These are phyloP conservation scores for Epicoccum sorghinum DNA, from an alignment of 2,329 filamentous ascomycete species.

Conservation along the genomic window DNA sequence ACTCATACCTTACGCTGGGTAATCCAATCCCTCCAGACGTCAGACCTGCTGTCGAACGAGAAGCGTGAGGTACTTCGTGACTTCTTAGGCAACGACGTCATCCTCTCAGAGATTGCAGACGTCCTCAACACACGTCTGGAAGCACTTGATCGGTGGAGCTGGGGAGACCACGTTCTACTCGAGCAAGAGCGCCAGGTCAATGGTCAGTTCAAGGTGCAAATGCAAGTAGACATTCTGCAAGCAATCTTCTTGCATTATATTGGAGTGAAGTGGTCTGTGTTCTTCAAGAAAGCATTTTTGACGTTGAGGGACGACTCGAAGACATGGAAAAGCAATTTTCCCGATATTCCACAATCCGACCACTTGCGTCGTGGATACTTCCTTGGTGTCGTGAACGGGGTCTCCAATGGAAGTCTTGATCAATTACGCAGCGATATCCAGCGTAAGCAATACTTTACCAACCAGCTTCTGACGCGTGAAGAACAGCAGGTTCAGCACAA, in stretches of 20 bases:
- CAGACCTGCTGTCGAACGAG: constrained; percentile 53
- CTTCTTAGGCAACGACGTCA: constrained; percentile 40
- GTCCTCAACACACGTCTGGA: constrained; percentile 42
- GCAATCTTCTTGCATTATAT: constrained; percentile 44
- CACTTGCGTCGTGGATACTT: constrained; percentile 34
- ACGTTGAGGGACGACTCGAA: constrained; percentile 21
- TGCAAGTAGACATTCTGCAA: constrained; percentile 41
- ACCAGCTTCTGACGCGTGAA: constrained; percentile 34
- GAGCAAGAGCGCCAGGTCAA: constrained; percentile 40
- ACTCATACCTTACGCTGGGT: constrained; percentile 45
- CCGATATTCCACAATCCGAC: constrained; percentile 25
- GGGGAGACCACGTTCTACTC: constrained; percentile 36
- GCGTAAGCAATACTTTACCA: constrained; percentile 30
- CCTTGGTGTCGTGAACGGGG: constrained; percentile 18
- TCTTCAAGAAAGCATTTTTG: constrained; percentile 35
- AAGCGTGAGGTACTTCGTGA: constrained; percentile 44
- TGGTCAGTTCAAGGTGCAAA: constrained; percentile 35
- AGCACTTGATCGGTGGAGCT: constrained; percentile 36
- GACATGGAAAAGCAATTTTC: constrained; percentile 29
- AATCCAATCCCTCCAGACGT: constrained; percentile 52
- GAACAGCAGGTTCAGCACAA: constrained; percentile 29
- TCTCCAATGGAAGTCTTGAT: constrained; percentile 20
- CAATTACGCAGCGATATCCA: constrained; percentile 26
- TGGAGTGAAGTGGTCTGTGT: constrained; percentile 41
- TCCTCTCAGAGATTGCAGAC: constrained; percentile 39